Conservation (phyloP, 2,329 filamentous ascomycete genomes). For the Trichophyton schoenleinii region DNA sequence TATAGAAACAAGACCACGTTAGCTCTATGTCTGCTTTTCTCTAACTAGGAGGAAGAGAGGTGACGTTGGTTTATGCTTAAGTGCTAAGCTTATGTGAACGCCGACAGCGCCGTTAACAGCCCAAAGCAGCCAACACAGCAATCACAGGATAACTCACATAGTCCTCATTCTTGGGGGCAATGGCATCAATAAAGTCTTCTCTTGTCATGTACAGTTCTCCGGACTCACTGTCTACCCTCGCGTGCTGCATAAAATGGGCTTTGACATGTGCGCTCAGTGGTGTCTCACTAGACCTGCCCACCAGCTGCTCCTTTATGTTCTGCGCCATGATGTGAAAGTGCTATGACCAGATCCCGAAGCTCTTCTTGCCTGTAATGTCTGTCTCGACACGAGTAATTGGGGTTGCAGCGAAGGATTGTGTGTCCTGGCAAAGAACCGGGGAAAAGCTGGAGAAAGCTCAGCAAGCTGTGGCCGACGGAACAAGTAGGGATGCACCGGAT, state of each 20-base stretch:
- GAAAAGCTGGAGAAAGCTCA: not conserved
- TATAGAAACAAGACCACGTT: slow-evolving; percentile 28
- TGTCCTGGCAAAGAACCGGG: not conserved
- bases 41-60: too few relatives aligned
- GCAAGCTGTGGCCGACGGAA: not conserved
- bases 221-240: slow-evolving; percentile 58
- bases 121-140: not conserved
- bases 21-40: slow-evolving; percentile 1
- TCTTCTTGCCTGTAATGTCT: too few relatives aligned
- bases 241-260: slow-evolving; percentile 62
- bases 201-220: slow-evolving; percentile 71
- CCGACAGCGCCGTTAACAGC: not conserved
- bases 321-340: slow-evolving; percentile 25
- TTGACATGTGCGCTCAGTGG: slow-evolving; percentile 63
- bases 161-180: slow-evolving; percentile 76
- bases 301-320: slow-evolving; percentile 65
- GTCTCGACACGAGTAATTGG: not conserved
- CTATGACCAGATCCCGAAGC: not conserved
- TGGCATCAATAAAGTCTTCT: slow-evolving; percentile 79
- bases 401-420: not conserved
- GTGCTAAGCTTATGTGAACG: not conserved
- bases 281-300: slow-evolving; percentile 46
- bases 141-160: slow-evolving; percentile 55
- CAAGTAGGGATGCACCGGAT: not conserved
- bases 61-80: not conserved